Percentiles rank a stretch among this genome's conserved stretches.
Conservation (phyloP, 192 early-diverging fungal genomes). For the Mortierella antarctica region DNA sequence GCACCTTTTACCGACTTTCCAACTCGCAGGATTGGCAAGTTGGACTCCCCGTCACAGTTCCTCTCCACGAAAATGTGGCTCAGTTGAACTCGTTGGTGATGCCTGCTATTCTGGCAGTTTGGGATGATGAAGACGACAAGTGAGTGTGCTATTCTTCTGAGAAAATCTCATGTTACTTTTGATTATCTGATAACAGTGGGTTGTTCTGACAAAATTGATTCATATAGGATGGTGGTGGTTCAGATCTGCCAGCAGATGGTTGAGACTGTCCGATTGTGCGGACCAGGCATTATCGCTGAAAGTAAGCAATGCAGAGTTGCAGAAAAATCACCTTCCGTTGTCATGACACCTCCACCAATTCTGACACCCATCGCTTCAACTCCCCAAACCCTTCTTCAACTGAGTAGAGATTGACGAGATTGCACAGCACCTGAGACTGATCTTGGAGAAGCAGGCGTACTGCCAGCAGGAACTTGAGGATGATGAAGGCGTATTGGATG, state of each 20-base stretch:
- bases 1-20: conserved; percentile 81
- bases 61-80: conserved; percentile 81
- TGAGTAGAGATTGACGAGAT: conserved; percentile 34
- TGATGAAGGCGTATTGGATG: conserved; percentile 71
- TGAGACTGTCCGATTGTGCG: conserved; percentile 76
- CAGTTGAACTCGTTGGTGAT: conserved; percentile 75
- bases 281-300: conserved; percentile 74
- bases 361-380: too few relatives aligned
- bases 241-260: conserved; percentile 82
- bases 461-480: conserved; percentile 80
- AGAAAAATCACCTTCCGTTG: background rate
- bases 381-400: background rate
- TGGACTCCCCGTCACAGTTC: conserved; percentile 71
- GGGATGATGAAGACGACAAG: conserved; percentile 89
- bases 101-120: conserved; percentile 75
- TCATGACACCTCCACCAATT: background rate
- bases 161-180: background rate
- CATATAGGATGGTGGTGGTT: conserved; percentile 74
- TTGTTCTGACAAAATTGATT: background rate
- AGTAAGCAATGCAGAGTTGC: conserved; percentile 22
- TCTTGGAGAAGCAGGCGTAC: conserved; percentile 78
- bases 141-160: conserved; percentile 23
- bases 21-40: conserved; percentile 76
- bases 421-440: conserved; percentile 56
- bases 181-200: background rate